Conservation (phyloP, 2,329 filamentous ascomycete species). For the Aschersonia sp. region DNA sequence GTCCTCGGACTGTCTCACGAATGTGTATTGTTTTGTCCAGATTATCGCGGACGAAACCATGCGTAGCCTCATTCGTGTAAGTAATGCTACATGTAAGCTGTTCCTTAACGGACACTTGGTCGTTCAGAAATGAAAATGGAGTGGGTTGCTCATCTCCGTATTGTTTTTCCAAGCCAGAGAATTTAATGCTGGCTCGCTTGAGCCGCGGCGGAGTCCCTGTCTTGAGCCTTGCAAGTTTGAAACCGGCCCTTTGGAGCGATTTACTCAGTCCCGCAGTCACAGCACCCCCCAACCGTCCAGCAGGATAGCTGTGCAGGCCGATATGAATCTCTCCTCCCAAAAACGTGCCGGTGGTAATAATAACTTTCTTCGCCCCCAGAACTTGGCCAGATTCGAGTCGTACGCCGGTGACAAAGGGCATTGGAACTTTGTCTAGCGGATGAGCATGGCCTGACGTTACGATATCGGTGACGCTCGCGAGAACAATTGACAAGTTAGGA, state of each 20-base stretch:
- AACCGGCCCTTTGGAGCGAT: slow-evolving; percentile 76
- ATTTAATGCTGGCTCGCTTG: slow-evolving; percentile 72
- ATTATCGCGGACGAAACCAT: slow-evolving; percentile 74
- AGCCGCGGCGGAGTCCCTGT: slow-evolving; percentile 89
- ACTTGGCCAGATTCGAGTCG: slow-evolving; percentile 77
- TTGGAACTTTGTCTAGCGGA: slow-evolving; percentile 22
- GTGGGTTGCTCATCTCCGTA: slow-evolving; percentile 70
- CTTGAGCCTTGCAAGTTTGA: slow-evolving; percentile 80
- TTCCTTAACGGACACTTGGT: slow-evolving; percentile 59
- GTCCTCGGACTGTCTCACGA: slow-evolving; percentile 84
- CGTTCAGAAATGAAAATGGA: slow-evolving; percentile 86
- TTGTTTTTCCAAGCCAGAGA: slow-evolving; percentile 55
- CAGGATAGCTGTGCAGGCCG: slow-evolving; percentile 68
- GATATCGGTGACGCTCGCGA: slow-evolving; percentile 87
- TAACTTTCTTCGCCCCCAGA: slow-evolving; percentile 63
- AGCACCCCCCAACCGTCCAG: slow-evolving; percentile 85
- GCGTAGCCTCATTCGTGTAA: slow-evolving; percentile 69
- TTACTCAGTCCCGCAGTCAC: slow-evolving; percentile 88
- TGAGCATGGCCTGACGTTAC: slow-evolving; percentile 41
- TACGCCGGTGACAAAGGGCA: slow-evolving; percentile 70
- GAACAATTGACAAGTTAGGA: slow-evolving; percentile 63
- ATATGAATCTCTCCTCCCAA: slow-evolving; percentile 94
- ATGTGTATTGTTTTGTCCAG: slow-evolving; percentile 97
- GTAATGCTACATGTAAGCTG: slow-evolving; percentile 83
- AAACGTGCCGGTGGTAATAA: slow-evolving; percentile 96